phyloP scores from a whole-genome alignment of 108 stramenopile species.

The Pseudonitzschia multiseries region DNA sequence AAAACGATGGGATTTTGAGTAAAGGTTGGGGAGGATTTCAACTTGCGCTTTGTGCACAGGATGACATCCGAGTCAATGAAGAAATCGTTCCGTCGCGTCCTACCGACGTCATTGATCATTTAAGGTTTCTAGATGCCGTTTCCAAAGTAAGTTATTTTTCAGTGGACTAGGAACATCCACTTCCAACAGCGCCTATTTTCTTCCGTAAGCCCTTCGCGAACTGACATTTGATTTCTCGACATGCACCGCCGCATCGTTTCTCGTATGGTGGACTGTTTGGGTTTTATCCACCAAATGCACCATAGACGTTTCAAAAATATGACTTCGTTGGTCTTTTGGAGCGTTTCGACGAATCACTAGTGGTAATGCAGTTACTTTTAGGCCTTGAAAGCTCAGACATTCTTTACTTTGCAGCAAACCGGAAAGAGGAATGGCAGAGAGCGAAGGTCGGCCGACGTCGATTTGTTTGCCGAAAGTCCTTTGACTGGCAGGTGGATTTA shows the following conservation, averaged over 20 bases:
- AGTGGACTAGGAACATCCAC: no score
- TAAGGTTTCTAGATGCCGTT: constrained; percentile 21
- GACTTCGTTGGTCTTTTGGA: constrained; percentile 49
- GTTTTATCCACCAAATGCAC: not conserved
- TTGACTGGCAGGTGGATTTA: constrained; percentile 8
- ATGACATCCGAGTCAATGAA: constrained; percentile 1
- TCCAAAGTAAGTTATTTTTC: constrained; percentile 10
- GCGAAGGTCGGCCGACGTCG: not conserved
- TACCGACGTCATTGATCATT: constrained; percentile 12
- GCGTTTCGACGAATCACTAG: constrained; percentile 58
- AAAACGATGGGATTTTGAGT: constrained; percentile 22
- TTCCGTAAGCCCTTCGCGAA: no score
- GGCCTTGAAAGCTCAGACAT: constrained; percentile 44
- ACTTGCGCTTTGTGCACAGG: constrained; percentile 20
- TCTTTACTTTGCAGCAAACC: constrained; percentile 39
- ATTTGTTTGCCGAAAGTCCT: not conserved
- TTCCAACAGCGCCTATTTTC: no score
- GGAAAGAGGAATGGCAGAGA: constrained; percentile 5
- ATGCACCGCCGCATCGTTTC: no score
- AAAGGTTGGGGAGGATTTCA: constrained; percentile 46
- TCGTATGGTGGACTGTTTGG: no score
- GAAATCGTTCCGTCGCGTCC: constrained; percentile 7
- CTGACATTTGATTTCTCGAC: no score
- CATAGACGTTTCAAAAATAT: constrained; percentile 27
- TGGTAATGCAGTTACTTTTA: constrained; percentile 44